A percentile compares a stretch with the other conserved stretches of the same genome.
phyloP scores from a whole-genome alignment of 768 basidiomycete species.

The Lactarius vividus region DNA sequence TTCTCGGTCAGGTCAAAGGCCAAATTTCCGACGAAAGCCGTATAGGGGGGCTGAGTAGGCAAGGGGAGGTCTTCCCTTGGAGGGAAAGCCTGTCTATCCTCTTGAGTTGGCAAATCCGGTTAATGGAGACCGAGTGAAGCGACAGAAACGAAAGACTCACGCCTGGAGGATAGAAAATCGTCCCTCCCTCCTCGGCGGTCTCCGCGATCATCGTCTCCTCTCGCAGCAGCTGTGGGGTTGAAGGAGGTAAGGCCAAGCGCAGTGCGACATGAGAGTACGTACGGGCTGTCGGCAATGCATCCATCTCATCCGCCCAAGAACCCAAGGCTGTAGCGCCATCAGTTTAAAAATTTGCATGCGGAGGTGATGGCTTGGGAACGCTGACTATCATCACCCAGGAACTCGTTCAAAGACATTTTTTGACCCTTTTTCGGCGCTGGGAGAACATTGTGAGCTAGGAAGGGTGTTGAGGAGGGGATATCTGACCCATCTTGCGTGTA shows the following conservation, averaged over 20 bases:
- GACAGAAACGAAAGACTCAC: constrained; percentile 42
- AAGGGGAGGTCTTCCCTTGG: constrained; percentile 91
- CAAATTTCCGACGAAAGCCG: constrained; percentile 95
- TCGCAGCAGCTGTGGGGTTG: constrained; percentile 55
- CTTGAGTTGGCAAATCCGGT: constrained; percentile 33
- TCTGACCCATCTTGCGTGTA: constrained; percentile 35
- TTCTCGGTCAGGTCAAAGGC: constrained; percentile 86
- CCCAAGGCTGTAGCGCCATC: constrained; percentile 58
- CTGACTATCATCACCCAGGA: constrained; percentile 84
- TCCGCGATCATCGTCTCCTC: constrained; percentile 67
- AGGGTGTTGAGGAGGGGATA: constrained; percentile 7
- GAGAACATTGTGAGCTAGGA: constrained; percentile 4
- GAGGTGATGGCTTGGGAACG: constrained; percentile 30
- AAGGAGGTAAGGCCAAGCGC: background rate
- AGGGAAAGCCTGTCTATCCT: constrained; percentile 55
- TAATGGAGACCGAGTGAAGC: background rate
- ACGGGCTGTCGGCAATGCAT: constrained; percentile 90
- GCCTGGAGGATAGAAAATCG: constrained; percentile 60
- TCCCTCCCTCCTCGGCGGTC: constrained; percentile 53
- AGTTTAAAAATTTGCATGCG: constrained; percentile 21
- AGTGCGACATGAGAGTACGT: constrained; percentile 39
- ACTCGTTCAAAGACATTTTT: constrained; percentile 91
- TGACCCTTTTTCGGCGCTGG: constrained; percentile 90
- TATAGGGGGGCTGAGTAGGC: constrained; percentile 92
- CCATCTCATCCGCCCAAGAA: constrained; percentile 99